Conservation (phyloP, 116 monocot species). For the Zostera marina region DNA sequence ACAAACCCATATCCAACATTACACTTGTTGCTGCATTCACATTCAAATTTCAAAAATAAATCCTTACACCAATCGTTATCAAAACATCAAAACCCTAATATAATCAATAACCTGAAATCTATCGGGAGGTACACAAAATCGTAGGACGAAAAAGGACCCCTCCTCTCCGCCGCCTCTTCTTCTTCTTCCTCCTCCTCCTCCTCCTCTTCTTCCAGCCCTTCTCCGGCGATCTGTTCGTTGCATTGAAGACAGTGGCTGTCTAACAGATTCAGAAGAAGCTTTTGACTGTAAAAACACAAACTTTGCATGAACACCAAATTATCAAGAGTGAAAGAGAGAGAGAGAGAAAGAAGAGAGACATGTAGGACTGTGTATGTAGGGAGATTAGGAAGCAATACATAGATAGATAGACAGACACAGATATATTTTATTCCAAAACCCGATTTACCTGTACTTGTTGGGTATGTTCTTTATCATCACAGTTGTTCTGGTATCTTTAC, state of each 20-base stretch:
- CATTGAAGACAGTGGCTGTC: conserved; percentile 95
- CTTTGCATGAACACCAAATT: background rate
- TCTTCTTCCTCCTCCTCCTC: conserved; percentile 24
- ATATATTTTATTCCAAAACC: background rate
- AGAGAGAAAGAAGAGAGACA: background rate
- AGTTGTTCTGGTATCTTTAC: conserved; percentile 69
- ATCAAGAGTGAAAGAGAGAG: background rate
- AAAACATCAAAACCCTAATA: too few species aligned
- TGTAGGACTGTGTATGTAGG: conserved; percentile 3
- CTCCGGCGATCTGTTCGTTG: conserved; percentile 71
- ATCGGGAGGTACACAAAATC: conserved; percentile 98
- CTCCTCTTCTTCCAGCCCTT: too few species aligned
- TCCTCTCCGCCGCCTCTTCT: conserved; percentile 19
- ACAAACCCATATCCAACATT: conserved; percentile 43
- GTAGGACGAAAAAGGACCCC: conserved; percentile 59
- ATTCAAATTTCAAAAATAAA: background rate
- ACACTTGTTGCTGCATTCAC: conserved; percentile 29
- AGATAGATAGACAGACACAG: too few species aligned
- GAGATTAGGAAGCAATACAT: conserved; percentile 1
- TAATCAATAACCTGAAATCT: conserved; percentile 80
- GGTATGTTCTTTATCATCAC: conserved; percentile 95
- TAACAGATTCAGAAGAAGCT: conserved; percentile 85
- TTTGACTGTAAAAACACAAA: conserved; percentile 52
- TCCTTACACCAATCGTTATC: too few species aligned
- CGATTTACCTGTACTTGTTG: conserved; percentile 71